Base-by-base conservation (phyloP, 768 basidiomycete genomes). In the Stropharia rugosoannulata region DNA sequence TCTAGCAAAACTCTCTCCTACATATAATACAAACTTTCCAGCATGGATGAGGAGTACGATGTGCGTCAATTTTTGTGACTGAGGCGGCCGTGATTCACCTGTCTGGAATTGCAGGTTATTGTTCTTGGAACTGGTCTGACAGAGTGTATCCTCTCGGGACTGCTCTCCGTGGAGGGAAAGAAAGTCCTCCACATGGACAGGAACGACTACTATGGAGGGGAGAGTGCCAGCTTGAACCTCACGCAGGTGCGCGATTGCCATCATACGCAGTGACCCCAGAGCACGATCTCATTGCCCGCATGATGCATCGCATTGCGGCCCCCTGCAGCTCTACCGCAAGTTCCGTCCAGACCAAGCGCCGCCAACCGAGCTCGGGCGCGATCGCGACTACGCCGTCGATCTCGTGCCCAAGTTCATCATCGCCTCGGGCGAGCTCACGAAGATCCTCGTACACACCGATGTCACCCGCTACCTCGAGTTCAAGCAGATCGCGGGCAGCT, bases 321-420 rank as follows among this genome's bases (percentile, higher is more conserved):
- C 29, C 58, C 43, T 37, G 39, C 67, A 98, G 95, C 84, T 99
- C 60, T 98, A 94, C 74, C 90, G 94, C 76, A 91, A 98, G 73
- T 99, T 97, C 83, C 85, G 93, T 36, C 80, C 84, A 38, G 78
- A 87, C 64, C 82, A 91, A 69, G 63, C 83, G 22, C 82, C 90
- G 27, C 94, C 97, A 3, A 66, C 83, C 37, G 90, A 90, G 62
- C 86, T 98, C 48, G 97, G 97, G 43, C 89, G 96, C 49, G 97
- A 98, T 76, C 85, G 97, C 57, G 97, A 98, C 77, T 99, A 97
- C 66, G 94, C 94, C 53, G 89, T 98, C 62, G 97, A 98, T 79
- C 87, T 98, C 61, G 89, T 98, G 66, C 95, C 97, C 69, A 98
- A 99, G 75, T 99, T 99, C 79, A 98, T 98, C 79, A 95, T 98